Conservation (phyloP, 139 green algal species). For the Medakamo hakoo region DNA sequence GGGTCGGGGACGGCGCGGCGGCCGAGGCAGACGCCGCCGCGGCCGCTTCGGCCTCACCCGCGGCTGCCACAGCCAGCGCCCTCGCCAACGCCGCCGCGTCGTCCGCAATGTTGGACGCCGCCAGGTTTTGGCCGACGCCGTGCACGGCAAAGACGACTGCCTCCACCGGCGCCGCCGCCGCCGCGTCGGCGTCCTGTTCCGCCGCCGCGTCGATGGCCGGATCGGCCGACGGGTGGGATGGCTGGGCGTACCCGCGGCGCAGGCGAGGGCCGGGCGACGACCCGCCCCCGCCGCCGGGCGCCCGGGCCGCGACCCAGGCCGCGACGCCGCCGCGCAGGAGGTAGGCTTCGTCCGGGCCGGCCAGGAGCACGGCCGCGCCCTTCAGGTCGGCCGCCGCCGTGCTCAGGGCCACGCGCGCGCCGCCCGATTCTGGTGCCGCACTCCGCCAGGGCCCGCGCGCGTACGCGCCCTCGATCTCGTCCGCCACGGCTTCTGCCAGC, state of each 20-base stretch:
- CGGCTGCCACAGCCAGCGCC: neutral
- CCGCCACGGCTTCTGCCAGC: slow-evolving; percentile 25
- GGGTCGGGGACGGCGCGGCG: neutral
- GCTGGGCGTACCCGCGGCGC: slow-evolving; percentile 27
- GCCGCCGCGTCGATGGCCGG: slow-evolving; percentile 9
- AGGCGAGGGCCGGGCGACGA: slow-evolving; percentile 14
- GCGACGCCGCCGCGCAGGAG: slow-evolving; percentile 22
- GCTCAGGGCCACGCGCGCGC: slow-evolving; percentile 21
- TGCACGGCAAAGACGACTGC: slow-evolving; percentile 55
- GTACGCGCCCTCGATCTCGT: slow-evolving; percentile 38
- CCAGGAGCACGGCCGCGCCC: slow-evolving; percentile 26
- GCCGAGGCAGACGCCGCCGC: neutral
- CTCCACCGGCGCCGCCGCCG: slow-evolving; percentile 7
- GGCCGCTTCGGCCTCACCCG: neutral
- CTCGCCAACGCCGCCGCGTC: slow-evolving; percentile 15
- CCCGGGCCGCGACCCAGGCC: slow-evolving; percentile 13
- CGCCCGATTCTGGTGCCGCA: neutral
- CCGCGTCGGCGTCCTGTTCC: slow-evolving; percentile 22
- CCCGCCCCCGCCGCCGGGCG: neutral
- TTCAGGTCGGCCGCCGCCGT: slow-evolving; percentile 7
- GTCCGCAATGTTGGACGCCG: slow-evolving; percentile 34
- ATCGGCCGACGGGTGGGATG: neutral
- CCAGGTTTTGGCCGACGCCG: slow-evolving; percentile 54
- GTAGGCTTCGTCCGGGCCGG: slow-evolving; percentile 10
- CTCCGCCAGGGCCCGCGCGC: slow-evolving; percentile 10